Evolutionary conservation across 129 eudicot species (phyloP).

Genomic region (Artemisia tridentata): DNA sequence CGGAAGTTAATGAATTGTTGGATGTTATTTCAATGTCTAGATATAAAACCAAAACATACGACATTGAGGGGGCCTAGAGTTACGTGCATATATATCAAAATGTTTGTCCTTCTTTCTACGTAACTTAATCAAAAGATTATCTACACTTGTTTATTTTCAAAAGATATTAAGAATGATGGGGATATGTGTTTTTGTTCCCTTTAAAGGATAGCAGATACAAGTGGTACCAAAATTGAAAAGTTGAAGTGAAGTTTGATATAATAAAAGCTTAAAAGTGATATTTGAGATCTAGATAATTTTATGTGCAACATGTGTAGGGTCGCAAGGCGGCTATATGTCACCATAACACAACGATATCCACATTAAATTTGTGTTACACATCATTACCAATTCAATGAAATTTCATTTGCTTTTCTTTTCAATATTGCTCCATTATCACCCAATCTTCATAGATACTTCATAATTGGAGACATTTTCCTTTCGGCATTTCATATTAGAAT

Average conservation of each 20-base stretch:
- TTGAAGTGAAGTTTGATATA: conserved; percentile 4
- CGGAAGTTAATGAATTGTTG: no score
- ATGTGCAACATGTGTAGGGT: conserved; percentile 1
- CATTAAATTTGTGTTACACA: no score
- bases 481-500: neutral
- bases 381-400: no score
- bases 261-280: neutral
- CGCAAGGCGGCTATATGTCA: neutral
- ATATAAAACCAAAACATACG: neutral
- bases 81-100: neutral
- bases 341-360: neutral
- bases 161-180: no score
- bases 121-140: neutral
- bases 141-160: neutral
- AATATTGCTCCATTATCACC: no score
- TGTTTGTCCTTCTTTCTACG: neutral
- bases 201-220: neutral
- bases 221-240: conserved; percentile 3
- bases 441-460: no score
- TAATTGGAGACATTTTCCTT: no score
- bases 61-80: neutral
- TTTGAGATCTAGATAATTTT: neutral
- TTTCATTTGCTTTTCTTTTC: no score
- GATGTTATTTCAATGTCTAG: neutral
- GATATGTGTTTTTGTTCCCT: neutral